phyloP scores from a whole-genome alignment of 345 rosid species.

The Salix viminalis region DNA sequence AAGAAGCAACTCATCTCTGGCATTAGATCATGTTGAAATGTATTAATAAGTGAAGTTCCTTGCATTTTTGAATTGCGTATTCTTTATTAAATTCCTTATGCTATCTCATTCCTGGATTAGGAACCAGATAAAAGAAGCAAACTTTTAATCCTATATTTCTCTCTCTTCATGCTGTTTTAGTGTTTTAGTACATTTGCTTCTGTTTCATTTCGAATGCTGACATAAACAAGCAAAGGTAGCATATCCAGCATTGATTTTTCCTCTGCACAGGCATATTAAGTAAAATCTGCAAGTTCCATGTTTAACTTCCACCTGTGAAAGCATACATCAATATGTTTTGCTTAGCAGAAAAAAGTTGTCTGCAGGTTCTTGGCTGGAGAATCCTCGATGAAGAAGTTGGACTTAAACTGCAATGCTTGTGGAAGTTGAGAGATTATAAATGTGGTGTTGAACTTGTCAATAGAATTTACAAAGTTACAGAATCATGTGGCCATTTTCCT shows the following conservation, averaged over 20 bases:
- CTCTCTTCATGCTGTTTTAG: background rate
- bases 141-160: background rate
- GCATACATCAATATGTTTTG: background rate
- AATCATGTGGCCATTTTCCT: slow-evolving; percentile 73
- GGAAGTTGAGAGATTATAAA: slow-evolving; percentile 76
- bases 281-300: background rate
- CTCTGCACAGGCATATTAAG: background rate
- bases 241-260: background rate
- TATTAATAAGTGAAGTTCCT: background rate
- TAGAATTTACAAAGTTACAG: slow-evolving; percentile 57
- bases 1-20: background rate
- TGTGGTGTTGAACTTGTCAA: slow-evolving; percentile 83
- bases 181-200: background rate
- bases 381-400: slow-evolving; percentile 66
- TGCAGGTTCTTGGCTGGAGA: slow-evolving; percentile 88
- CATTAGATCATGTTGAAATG: background rate
- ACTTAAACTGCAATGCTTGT: slow-evolving; percentile 70
- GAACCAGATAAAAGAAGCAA: background rate
- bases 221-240: background rate
- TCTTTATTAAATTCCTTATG: background rate
- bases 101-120: background rate
- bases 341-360: background rate
- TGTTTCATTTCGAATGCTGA: background rate
- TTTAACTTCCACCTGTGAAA: background rate
- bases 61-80: too few relatives aligned